phyloP scores from a whole-genome alignment of 2,329 filamentous ascomycete species.

The Penicillium sp. region DNA sequence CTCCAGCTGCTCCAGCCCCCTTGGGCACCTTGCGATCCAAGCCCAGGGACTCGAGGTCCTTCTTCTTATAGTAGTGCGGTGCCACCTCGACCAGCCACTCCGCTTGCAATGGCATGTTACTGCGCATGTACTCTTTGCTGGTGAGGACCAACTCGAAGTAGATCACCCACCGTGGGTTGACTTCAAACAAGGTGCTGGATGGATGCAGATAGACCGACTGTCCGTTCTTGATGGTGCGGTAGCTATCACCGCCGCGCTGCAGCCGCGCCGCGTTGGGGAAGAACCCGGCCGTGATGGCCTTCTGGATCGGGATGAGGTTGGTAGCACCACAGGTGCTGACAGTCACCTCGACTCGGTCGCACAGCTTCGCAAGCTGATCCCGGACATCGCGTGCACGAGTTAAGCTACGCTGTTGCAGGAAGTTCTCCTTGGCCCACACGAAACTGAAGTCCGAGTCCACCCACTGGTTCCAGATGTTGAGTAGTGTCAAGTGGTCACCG shows the following conservation, averaged over 20 bases:
- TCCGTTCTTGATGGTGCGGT: conserved; percentile 87
- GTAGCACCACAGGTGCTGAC: conserved; percentile 64
- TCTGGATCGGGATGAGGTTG: conserved; percentile 77
- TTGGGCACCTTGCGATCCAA: conserved; percentile 72
- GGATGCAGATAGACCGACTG: conserved; percentile 91
- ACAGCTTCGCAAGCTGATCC: conserved; percentile 87
- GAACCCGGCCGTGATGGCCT: conserved; percentile 86
- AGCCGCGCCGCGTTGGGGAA: conserved; percentile 88
- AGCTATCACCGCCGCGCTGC: conserved; percentile 78
- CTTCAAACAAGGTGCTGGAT: conserved; percentile 73
- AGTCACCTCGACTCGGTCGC: conserved; percentile 85
- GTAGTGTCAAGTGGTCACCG: conserved; percentile 80
- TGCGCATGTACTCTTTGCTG: conserved; percentile 92
- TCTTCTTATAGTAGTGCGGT: conserved; percentile 91
- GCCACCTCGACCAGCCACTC: conserved; percentile 86
- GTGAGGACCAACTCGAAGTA: conserved; percentile 88
- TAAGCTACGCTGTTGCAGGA: conserved; percentile 84
- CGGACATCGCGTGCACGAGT: conserved; percentile 86
- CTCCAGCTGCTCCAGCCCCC: conserved; percentile 46
- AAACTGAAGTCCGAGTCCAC: conserved; percentile 85
- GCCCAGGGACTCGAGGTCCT: conserved; percentile 78
- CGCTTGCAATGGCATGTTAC: conserved; percentile 77
- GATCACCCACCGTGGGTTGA: conserved; percentile 80
- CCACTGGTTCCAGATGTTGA: conserved; percentile 96
- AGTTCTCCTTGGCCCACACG: conserved; percentile 90